Evolutionary conservation across 2,329 filamentous ascomycete genomes (phyloP), one percentile per base, ranked within the genome.

Genomic region (Aspergillus sp.): DNA sequence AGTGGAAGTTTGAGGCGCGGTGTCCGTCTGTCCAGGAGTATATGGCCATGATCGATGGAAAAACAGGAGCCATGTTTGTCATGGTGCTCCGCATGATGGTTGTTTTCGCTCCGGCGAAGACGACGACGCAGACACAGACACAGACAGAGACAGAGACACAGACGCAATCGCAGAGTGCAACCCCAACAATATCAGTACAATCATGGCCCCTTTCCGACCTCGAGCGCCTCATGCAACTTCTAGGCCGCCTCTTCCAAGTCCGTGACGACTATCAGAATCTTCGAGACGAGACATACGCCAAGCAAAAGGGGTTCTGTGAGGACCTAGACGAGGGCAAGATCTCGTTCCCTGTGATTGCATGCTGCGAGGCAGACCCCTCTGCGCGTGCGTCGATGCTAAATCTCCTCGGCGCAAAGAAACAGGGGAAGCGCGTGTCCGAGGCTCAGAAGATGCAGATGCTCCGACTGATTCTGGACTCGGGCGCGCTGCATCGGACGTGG

Each of bases 301-400:
- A 49, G 22, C 50, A 58, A 15, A 62, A 62, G 9, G 60, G 60
- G 6, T 63, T 63, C 45, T 57, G 48, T n/a, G 57, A 60, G 38
- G 61, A 63, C 25, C 50, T 63, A 1, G 57, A 57, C 19, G 57
- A 63, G 22, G 61, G 61, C 3, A 58, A 62, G 28, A 17, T 57
- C 15, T 54, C 54, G 6, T 47, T 49, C 17, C 57, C 50, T 4
- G 46, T 57, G 7, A 28, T 57, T n/a, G 38, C 8, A 19, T 22
- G 25, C 46, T 51, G 54, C 22, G 15, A 41, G 4, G 31, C 50
- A 0, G 31, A 53, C n/a, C 4, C n/a, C 7, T 15, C n/a, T 3
- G 50, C 50, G 15, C 28, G 11, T 13, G 31, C 4, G 7, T 13
- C 19, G 15, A 53, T 53, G n/a, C 50, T 38, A n/a, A 19, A 41